These are phyloP conservation scores for Ceratocystis colombiana DNA, from an alignment of 2,329 filamentous ascomycete species.

Conservation along the genomic window DNA sequence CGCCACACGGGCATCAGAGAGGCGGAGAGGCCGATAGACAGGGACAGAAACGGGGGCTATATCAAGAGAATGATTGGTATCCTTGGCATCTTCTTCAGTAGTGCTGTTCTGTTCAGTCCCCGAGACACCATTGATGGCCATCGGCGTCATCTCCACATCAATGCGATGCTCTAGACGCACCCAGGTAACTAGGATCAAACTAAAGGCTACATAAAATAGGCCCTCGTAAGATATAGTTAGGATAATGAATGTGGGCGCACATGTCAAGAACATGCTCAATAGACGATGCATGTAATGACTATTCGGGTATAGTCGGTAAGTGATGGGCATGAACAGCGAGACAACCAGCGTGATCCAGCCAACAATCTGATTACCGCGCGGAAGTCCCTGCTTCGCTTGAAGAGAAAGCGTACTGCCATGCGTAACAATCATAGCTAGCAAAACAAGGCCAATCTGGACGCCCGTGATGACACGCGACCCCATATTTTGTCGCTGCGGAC, in stretches of 20 bases:
- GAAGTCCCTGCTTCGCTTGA: slow-evolving; percentile 74
- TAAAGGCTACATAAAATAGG: slow-evolving; percentile 88
- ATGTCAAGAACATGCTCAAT: slow-evolving; percentile 80
- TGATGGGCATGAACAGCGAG: slow-evolving; percentile 68
- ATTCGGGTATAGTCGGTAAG: slow-evolving; percentile 71
- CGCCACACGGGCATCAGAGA: slow-evolving; percentile 78
- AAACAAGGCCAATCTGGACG: slow-evolving; percentile 65
- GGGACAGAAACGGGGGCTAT: slow-evolving; percentile 11
- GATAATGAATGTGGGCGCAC: slow-evolving; percentile 87
- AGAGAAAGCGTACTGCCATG: slow-evolving; percentile 74
- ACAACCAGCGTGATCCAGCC: slow-evolving; percentile 70
- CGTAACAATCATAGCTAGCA: slow-evolving; percentile 76
- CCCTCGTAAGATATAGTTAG: slow-evolving; percentile 96
- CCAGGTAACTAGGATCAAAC: slow-evolving; percentile 72
- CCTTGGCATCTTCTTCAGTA: slow-evolving; percentile 26
- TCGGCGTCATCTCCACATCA: slow-evolving; percentile 7
- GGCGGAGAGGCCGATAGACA: slow-evolving; percentile 54
- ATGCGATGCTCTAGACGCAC: slow-evolving; percentile 73
- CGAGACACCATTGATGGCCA: neutral
- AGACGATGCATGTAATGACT: slow-evolving; percentile 84
- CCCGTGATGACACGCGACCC: slow-evolving; percentile 45
- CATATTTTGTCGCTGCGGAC: slow-evolving; percentile 26
- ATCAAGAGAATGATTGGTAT: slow-evolving; percentile 20
- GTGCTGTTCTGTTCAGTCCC: neutral
- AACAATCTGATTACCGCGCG: slow-evolving; percentile 74